These are phyloP conservation scores for Metarhizium rileyi DNA, from an alignment of 2,329 filamentous ascomycete genomes.

Conservation along the genomic window DNA sequence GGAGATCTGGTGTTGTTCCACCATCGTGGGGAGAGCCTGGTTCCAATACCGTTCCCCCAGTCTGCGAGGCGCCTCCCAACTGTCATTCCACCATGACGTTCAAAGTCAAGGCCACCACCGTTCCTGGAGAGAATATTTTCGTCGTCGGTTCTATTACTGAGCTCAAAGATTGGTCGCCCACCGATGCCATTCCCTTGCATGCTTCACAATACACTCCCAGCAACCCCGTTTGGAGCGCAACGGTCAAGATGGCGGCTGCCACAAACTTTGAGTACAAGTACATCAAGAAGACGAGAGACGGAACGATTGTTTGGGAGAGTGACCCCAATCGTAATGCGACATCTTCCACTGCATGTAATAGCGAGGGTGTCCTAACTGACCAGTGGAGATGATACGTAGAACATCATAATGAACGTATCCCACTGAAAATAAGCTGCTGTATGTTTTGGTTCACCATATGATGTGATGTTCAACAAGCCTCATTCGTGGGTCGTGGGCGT, in stretches of 20 bases:
- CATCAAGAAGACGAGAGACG: constrained; percentile 41
- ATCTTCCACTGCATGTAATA: constrained; percentile 3
- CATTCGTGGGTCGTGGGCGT: no score
- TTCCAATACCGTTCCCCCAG: constrained; percentile 11
- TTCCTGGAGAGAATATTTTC: constrained; percentile 11
- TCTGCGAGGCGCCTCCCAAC: constrained; percentile 14
- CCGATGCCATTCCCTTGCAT: constrained; percentile 37
- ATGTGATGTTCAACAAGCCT: no score
- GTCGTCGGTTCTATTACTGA: constrained; percentile 27
- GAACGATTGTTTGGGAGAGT: constrained; percentile 47
- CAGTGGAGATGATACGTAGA: background rate
- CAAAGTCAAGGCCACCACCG: constrained; percentile 10
- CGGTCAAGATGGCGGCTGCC: constrained; percentile 41
- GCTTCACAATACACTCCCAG: constrained; percentile 42
- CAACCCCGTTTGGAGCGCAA: constrained; percentile 45
- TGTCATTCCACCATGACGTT: constrained; percentile 16
- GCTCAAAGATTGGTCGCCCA: constrained; percentile 24
- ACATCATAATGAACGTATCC: background rate
- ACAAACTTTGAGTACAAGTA: constrained; percentile 51
- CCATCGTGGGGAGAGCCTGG: constrained; percentile 37
- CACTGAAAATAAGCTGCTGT: no score
- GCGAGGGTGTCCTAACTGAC: constrained; percentile 1
- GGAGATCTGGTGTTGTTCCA: constrained; percentile 43
- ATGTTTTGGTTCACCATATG: background rate
- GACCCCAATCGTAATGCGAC: constrained; percentile 32